Evolutionary conservation across 805 yeast genomes (phyloP).

Genomic region (Candida cerambycidarum): DNA sequence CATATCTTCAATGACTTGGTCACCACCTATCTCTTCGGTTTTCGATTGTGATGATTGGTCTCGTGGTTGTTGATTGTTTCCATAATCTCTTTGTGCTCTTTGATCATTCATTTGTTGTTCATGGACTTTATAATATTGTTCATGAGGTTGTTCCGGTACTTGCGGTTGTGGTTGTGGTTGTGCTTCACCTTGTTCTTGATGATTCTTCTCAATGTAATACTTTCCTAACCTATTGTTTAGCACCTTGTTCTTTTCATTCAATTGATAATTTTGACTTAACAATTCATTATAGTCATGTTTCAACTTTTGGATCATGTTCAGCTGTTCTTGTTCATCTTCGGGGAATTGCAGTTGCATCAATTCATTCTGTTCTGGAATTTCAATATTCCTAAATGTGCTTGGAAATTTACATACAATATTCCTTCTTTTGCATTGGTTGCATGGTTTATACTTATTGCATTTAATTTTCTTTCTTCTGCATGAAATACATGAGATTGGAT

Average conservation of each 20-base stretch:
- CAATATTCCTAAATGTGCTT: constrained; percentile 45
- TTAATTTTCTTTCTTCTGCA: constrained; percentile 37
- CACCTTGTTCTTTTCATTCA: constrained; percentile 17
- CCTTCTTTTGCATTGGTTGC: constrained; percentile 41
- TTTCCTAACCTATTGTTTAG: constrained; percentile 10
- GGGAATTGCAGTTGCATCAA: background rate
- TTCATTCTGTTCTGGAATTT: constrained; percentile 20
- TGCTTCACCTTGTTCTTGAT: too few species aligned
- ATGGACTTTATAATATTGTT: background rate
- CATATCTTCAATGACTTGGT: constrained; percentile 2
- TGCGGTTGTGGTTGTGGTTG: too few species aligned
- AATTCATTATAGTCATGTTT: constrained; percentile 22
- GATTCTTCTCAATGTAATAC: constrained; percentile 11
- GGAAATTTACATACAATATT: constrained; percentile 46
- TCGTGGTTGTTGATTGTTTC: too few species aligned
- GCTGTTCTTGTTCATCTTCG: constrained; percentile 1
- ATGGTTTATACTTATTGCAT: constrained; percentile 36
- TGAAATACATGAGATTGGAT: constrained; percentile 37
- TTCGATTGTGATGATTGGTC: background rate
- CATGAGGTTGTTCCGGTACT: too few species aligned
- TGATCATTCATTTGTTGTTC: constrained; percentile 1
- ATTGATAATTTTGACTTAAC: constrained; percentile 19
- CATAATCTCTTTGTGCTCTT: background rate
- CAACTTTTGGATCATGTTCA: constrained; percentile 15
- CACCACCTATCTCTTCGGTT: background rate